These are phyloP conservation scores for Forsythia suspensa DNA, from an alignment of 257 asterid genomes.

Conservation along the genomic window DNA sequence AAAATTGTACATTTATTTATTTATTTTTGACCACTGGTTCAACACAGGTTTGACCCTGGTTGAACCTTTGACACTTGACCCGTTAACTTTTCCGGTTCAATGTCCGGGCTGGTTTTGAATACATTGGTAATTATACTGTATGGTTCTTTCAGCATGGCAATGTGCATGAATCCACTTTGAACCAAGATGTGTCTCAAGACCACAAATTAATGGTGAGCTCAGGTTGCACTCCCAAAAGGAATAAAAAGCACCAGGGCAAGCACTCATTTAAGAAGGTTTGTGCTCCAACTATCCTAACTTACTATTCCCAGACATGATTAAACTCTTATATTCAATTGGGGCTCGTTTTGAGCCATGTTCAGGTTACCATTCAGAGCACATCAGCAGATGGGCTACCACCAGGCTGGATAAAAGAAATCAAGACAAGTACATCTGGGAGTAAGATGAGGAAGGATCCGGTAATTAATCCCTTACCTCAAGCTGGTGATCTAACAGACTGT, in stretches of 20 bases:
- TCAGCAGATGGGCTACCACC: constrained; percentile 57
- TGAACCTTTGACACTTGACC: not conserved
- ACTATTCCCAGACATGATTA: constrained; percentile 10
- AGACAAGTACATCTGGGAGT: constrained; percentile 37
- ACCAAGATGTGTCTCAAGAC: constrained; percentile 18
- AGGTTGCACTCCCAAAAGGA: constrained; percentile 18
- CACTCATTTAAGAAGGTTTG: constrained; percentile 34
- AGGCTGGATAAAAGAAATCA: constrained; percentile 71
- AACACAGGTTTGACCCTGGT: not conserved
- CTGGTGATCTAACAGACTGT: not conserved
- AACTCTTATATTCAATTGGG: constrained; percentile 8
- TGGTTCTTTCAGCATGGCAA: constrained; percentile 27
- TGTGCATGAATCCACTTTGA: constrained; percentile 21
- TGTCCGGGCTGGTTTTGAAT: not conserved
- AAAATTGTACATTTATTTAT: not conserved
- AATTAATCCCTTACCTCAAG: constrained; percentile 22
- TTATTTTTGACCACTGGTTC: not conserved
- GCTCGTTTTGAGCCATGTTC: constrained; percentile 1
- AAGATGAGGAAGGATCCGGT: constrained; percentile 59
- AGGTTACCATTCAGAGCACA: constrained; percentile 33
- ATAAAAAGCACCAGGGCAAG: constrained; percentile 7
- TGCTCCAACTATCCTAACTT: constrained; percentile 23
- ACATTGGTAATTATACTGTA: not conserved
- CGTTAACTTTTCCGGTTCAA: not conserved
- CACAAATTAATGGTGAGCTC: constrained; percentile 17